Conservation (phyloP, 2,329 filamentous ascomycete genomes). For the Penicillium sp. region DNA sequence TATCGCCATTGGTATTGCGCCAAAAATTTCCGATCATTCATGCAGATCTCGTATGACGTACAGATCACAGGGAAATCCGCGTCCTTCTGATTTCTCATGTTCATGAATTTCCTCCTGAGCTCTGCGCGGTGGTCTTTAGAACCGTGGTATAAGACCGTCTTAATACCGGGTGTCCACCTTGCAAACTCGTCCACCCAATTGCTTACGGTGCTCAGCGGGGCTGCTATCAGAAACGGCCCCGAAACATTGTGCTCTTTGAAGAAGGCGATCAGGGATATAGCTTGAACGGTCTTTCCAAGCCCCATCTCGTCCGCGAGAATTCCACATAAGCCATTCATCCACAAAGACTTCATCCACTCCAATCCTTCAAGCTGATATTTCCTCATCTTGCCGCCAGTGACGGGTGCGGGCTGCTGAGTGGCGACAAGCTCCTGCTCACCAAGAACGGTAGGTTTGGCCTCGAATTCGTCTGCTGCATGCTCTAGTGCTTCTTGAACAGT, state of each 20-base stretch:
- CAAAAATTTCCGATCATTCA: constrained; percentile 83
- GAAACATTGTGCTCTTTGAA: constrained; percentile 85
- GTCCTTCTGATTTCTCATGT: constrained; percentile 67
- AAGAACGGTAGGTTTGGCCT: constrained; percentile 63
- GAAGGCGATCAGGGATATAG: constrained; percentile 84
- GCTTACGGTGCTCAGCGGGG: constrained; percentile 85
- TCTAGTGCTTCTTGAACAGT: constrained; percentile 63
- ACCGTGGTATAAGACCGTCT: constrained; percentile 90
- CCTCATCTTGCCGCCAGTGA: constrained; percentile 88
- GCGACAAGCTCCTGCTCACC: constrained; percentile 74
- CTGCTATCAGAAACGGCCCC: constrained; percentile 88
- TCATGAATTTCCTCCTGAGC: constrained; percentile 74
- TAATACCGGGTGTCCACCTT: constrained; percentile 87
- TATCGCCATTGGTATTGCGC: constrained; percentile 92
- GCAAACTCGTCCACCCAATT: constrained; percentile 97
- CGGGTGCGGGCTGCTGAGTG: constrained; percentile 81
- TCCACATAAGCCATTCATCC: constrained; percentile 89
- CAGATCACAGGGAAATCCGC: constrained; percentile 86
- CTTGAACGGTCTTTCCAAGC: constrained; percentile 88
- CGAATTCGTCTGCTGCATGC: constrained; percentile 62
- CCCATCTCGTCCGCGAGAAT: constrained; percentile 96
- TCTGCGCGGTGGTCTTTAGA: constrained; percentile 75
- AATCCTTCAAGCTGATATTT: constrained; percentile 93
- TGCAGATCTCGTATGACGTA: constrained; percentile 94
- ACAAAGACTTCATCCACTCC: constrained; percentile 84